Conservation (phyloP, 345 rosid genomes). For the Toxicodendron radicans region DNA sequence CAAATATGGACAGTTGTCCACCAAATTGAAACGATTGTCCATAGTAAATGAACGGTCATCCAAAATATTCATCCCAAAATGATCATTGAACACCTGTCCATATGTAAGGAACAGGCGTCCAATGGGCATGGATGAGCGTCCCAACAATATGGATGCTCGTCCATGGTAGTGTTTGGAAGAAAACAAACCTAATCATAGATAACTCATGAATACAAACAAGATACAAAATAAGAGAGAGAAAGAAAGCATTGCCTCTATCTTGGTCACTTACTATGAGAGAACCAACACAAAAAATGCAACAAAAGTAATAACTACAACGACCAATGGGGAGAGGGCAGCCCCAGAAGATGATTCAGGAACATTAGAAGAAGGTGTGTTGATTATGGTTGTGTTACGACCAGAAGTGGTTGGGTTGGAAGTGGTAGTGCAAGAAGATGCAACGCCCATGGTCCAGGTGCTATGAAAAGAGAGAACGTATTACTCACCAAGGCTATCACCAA, state of each 20-base stretch:
- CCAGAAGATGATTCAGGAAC: slow-evolving; percentile 9
- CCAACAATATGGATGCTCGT: no score
- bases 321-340: slow-evolving; percentile 13
- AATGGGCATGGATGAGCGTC: no score
- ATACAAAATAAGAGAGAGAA: background rate
- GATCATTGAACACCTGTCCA: no score
- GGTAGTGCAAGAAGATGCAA: slow-evolving; percentile 19
- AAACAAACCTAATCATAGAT: background rate
- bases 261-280: slow-evolving; percentile 23
- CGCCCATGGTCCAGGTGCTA: slow-evolving; percentile 9
- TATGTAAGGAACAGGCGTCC: no score
- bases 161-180: no score
- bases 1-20: no score
- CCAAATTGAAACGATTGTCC: no score
- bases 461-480: background rate
- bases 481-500: slow-evolving; percentile 83
- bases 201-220: slow-evolving; percentile 1
- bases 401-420: slow-evolving; percentile 16
- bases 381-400: slow-evolving; percentile 8
- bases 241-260: slow-evolving; percentile 56
- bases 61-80: no score
- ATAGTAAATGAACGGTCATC: no score
- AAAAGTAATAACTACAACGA: slow-evolving; percentile 12
- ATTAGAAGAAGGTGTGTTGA: slow-evolving; percentile 21
- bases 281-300: slow-evolving; percentile 14